phyloP scores from a whole-genome alignment of 2,329 filamentous ascomycete species.

The Ophiocordyceps camponoti-leonardi region DNA sequence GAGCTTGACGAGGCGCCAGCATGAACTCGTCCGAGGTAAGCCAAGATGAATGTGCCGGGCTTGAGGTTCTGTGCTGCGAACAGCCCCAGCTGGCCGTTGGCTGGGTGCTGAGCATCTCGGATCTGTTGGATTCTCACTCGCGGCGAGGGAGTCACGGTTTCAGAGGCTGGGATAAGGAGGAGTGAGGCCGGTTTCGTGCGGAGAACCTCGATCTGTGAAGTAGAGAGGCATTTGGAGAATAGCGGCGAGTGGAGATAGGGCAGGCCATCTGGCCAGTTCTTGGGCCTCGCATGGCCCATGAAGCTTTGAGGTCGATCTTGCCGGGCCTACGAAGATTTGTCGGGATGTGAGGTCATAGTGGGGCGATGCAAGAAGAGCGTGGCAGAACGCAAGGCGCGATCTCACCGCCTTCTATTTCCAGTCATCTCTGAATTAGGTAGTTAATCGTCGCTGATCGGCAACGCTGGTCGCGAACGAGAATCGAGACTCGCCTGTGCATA shows the following conservation, averaged over 20 bases:
- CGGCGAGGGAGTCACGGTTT: constrained; percentile 25
- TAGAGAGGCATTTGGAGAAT: constrained; percentile 27
- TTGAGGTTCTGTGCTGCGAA: constrained; percentile 37
- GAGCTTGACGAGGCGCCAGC: constrained; percentile 13
- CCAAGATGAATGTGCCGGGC: constrained; percentile 39
- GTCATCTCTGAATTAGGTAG: neutral
- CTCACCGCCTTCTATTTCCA: neutral
- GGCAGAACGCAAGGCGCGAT: neutral
- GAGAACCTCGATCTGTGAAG: constrained; percentile 21
- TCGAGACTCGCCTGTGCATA: neutral
- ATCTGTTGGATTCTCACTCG: constrained; percentile 38
- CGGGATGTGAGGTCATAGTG: neutral
- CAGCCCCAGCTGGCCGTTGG: constrained; percentile 39
- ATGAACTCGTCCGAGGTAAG: constrained; percentile 45
- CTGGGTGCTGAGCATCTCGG: constrained; percentile 32
- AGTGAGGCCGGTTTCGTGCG: constrained; percentile 10
- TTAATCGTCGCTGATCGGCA: neutral
- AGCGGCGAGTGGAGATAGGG: neutral
- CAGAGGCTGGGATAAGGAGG: constrained; percentile 8
- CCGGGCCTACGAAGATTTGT: neutral
- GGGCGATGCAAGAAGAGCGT: neutral
- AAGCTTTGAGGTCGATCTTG: too few relatives aligned
- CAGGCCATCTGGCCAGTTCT: constrained; percentile 5
- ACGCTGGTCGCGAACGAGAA: neutral
- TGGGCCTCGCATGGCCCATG: neutral